These are phyloP conservation scores for Exidia glandulosa DNA, from an alignment of 768 basidiomycete species.

Conservation along the genomic window DNA sequence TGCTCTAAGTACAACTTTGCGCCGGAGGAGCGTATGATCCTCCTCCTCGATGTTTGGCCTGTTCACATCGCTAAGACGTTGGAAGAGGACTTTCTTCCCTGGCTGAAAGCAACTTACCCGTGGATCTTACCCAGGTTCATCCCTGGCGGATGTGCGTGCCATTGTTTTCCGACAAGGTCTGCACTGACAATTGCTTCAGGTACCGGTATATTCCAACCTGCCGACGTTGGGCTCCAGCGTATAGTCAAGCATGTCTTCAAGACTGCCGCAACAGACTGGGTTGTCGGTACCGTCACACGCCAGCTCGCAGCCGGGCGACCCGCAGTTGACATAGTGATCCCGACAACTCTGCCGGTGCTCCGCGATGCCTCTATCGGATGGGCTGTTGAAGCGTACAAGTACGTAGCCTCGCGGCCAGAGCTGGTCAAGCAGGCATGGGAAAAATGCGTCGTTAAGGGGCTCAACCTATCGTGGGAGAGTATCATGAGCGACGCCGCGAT, in stretches of 20 bases:
- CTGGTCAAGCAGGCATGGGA: constrained; percentile 81
- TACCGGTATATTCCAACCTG: constrained; percentile 15
- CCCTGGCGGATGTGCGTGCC: constrained; percentile 14
- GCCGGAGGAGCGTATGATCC: constrained; percentile 9
- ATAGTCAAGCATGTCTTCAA: constrained; percentile 17
- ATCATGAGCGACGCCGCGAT: background rate
- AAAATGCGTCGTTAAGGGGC: constrained; percentile 41
- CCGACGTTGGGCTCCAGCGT: constrained; percentile 20
- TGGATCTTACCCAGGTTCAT: constrained; percentile 15
- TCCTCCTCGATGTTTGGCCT: constrained; percentile 18
- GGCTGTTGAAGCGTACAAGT: background rate
- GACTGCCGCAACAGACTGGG: background rate
- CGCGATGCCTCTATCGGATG: background rate
- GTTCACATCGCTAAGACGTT: constrained; percentile 12
- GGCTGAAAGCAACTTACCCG: constrained; percentile 9
- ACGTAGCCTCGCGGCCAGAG: background rate
- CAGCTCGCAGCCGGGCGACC: background rate
- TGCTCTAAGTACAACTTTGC: background rate
- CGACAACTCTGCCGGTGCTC: background rate
- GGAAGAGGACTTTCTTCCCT: constrained; percentile 12
- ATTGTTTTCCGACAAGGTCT: background rate
- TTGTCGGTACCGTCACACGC: background rate
- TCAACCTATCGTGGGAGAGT: background rate
- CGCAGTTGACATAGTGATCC: background rate
- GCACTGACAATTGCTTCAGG: background rate